Conservation (phyloP, 2,329 filamentous ascomycete species). For the Fusarium sterilihyphosum region DNA sequence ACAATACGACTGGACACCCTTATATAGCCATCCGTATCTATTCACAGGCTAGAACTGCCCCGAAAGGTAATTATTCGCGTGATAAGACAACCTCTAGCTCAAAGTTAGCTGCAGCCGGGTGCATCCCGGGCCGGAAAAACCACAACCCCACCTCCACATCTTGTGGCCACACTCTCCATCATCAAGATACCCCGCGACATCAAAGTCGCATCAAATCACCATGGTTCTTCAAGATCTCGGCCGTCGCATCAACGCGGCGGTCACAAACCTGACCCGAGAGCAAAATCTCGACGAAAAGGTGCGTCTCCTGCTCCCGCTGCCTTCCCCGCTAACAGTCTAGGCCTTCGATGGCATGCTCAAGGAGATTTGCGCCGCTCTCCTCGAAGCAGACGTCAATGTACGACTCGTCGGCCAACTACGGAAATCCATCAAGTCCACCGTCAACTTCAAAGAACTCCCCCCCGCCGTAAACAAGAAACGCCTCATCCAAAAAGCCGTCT, state of each 20-base stretch:
- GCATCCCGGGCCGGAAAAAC: slow-evolving; percentile 27
- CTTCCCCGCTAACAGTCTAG: slow-evolving; percentile 54
- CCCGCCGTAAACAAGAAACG: slow-evolving; percentile 97
- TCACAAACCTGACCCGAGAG: slow-evolving; percentile 91
- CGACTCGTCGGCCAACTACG: slow-evolving; percentile 90
- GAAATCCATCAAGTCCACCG: slow-evolving; percentile 88
- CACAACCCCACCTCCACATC: slow-evolving; percentile 33
- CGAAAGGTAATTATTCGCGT: slow-evolving; percentile 5
- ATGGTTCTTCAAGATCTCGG: slow-evolving; percentile 99
- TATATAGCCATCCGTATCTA: slow-evolving; percentile 1
- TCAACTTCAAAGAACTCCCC: slow-evolving; percentile 95
- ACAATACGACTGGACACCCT: neutral
- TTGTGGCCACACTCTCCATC: slow-evolving; percentile 37
- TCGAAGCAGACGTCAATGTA: slow-evolving; percentile 98
- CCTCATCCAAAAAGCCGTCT: slow-evolving; percentile 96
- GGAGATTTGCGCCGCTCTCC: slow-evolving; percentile 93
- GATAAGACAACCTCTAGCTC: neutral
- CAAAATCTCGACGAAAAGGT: slow-evolving; percentile 97
- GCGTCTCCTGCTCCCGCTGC: slow-evolving; percentile 35
- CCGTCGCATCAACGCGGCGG: slow-evolving; percentile 96
- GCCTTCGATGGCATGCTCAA: slow-evolving; percentile 98
- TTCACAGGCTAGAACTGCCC: slow-evolving; percentile 19
- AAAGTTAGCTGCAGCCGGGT: neutral
- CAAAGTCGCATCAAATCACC: slow-evolving; percentile 40
- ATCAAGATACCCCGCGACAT: slow-evolving; percentile 40